Evolutionary conservation across 2,329 filamentous ascomycete species (phyloP), one percentile per base, ranked within the genome.

Genomic region (Aspergillus tubingensis): DNA sequence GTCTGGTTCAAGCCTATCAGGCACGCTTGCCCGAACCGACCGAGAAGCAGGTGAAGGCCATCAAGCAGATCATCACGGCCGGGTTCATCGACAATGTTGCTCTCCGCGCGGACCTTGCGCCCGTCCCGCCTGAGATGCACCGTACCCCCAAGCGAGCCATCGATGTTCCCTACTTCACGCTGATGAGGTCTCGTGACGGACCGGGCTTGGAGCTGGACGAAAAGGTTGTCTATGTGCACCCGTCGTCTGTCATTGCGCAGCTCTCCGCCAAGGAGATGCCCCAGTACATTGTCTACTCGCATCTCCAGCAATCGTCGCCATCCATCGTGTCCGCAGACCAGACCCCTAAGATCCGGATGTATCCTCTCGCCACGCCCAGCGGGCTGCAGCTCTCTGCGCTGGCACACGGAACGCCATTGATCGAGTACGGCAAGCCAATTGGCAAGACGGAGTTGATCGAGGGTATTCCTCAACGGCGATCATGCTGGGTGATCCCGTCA

Each of bases 51-150:
- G 81, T 96, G 27, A 88, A 88, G 50, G 87, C 91, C 0, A 81
- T 99, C 27, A 96, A 96, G 75, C 91, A 97, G 72, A 96, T 98
- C 79, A 88, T 91, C 21, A 91, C 94, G 0, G 90, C 92, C 0
- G 95, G 94, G 1, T 98, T 97, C 79, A 87, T 98, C 70, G 95
- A 99, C 76, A 91, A 97, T 67, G 85, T 99, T 43, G 95, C 95
- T 49, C 92, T 98, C 67, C 91, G 95, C 62, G 91, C 91, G 3
- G 94, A 99, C 75, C 81, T 92, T n/a, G 84, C 91, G 0, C 91
- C 92, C 0, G 84, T 83, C 11, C 90, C 91, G 0, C 88, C 88
- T 0, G 87, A 89, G 62, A 77, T 84, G 56, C 77, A 82, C 49
- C 83, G 89, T 17, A 91, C 90, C 63, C 91, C 93, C 0, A 87